Evolutionary conservation across 305 asterid species (phyloP).

Genomic region (Vinca major): DNA sequence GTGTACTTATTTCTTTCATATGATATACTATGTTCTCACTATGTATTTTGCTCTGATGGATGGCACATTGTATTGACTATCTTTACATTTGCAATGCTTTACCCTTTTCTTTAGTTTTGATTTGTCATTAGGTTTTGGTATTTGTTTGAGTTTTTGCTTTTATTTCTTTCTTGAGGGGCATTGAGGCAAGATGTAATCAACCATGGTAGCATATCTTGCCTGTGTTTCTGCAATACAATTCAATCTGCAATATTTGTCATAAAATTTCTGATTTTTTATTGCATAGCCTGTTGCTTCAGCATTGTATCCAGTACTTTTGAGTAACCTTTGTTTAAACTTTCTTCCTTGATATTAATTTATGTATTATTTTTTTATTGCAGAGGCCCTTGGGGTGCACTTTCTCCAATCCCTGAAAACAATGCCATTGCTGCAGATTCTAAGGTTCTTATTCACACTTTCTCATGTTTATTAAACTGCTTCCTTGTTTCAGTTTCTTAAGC

Average conservation of each 20-base stretch:
- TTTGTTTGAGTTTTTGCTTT: neutral
- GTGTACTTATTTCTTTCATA: neutral
- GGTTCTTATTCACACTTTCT: slow-evolving; percentile 36
- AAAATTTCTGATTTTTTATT: neutral
- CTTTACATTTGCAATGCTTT: neutral
- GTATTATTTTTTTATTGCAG: slow-evolving; percentile 29
- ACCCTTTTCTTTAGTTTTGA: neutral
- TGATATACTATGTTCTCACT: neutral
- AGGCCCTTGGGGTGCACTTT: slow-evolving; percentile 97
- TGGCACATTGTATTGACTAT: neutral
- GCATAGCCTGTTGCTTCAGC: neutral
- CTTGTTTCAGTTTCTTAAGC: neutral
- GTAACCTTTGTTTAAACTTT: slow-evolving; percentile 2
- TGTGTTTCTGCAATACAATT: neutral
- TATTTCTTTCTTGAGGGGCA: neutral
- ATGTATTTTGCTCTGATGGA: neutral
- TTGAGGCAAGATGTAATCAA: neutral
- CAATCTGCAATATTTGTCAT: neutral
- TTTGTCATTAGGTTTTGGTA: neutral
- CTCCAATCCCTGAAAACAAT: slow-evolving; percentile 87
- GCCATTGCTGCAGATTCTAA: slow-evolving; percentile 66
- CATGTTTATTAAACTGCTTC: slow-evolving; percentile 15
- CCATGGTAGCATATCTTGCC: neutral
- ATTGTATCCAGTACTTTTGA: neutral
- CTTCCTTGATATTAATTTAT: neutral